Base-by-base conservation (phyloP, 2,329 filamentous ascomycete genomes). In the Talaromyces atroroseus region DNA sequence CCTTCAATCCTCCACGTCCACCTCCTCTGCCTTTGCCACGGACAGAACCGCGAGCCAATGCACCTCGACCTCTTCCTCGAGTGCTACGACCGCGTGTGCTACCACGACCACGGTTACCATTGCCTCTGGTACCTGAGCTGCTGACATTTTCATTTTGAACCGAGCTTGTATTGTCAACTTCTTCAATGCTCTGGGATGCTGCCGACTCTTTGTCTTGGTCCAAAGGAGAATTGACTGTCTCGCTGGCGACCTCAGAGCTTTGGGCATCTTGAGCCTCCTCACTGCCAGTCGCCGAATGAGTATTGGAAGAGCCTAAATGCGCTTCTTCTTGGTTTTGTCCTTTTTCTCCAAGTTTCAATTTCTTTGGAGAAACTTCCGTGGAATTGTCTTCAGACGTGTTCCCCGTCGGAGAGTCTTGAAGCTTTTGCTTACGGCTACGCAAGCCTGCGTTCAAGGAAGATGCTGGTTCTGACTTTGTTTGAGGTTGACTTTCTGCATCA, bases 281-380 rank as follows among this genome's bases (percentile, higher is more conserved):
- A 23, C n/a, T 44, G 53, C 10, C 34, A 24, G 14, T n/a, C 11
- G 38, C 5, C 0, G 40, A 50, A 21, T 34, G 32, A 20, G n/a
- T 10, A 34, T 26, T 14, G 3, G 29, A 26, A 46, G 38, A 5
- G 11, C 63, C 32, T 65, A 65, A 26, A 64, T n/a, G 18, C 60
- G 58, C 40, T 60, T 62, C 40, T 60, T 62, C 14, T n/a, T 54
- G 58, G 45, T 62, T 63, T n/a, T 57, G 45, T 44, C 65, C 65
- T 18, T 61, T 61, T 7, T 68, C 64, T 58, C 71, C 71, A 42
- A 67, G 20, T 51, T 71, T 72, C 7, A 60, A 57, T 47, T 67
- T 72, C 57, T 71, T 71, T 5, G 50, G 38, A 45, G 32, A n/a
- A 44, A 52, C 46, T 18, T 26, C 53, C 5, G 36, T 45, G 29